These are phyloP conservation scores for Debaryomyces tyrocola DNA, from an alignment of 805 yeast species.

Conservation along the genomic window DNA sequence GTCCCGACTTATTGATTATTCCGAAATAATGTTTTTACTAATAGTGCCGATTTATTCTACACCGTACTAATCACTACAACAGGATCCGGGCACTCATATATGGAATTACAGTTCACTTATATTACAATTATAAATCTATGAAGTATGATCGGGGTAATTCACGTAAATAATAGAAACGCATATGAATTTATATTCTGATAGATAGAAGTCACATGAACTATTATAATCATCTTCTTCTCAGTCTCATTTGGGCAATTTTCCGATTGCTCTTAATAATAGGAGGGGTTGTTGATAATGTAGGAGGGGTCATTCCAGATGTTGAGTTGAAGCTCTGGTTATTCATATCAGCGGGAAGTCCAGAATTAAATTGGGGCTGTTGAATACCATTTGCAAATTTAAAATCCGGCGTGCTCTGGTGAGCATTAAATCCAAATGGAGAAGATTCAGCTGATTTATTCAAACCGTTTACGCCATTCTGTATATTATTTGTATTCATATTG, in stretches of 20 bases:
- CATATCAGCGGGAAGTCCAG: neutral
- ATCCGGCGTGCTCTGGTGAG: neutral
- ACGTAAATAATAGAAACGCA: neutral
- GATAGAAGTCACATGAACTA: neutral
- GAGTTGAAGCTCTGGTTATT: neutral
- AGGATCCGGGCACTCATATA: neutral
- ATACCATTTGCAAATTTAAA: neutral
- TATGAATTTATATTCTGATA: neutral
- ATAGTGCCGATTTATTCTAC: neutral
- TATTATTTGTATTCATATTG: neutral
- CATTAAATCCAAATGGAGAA: conserved; percentile 3
- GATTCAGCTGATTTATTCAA: neutral
- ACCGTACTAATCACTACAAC: too few relatives aligned
- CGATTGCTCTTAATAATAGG: conserved; percentile 20
- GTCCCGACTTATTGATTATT: too few relatives aligned
- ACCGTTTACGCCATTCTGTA: neutral
- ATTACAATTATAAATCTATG: neutral
- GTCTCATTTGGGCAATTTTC: conserved; percentile 35
- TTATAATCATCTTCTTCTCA: conserved; percentile 21
- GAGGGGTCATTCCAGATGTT: conserved; percentile 1
- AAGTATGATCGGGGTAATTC: neutral
- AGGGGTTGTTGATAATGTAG: conserved; percentile 13
- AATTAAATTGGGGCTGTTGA: neutral
- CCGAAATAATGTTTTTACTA: too few relatives aligned
- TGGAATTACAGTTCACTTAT: neutral